These are phyloP conservation scores for Calocera cornea DNA, from an alignment of 768 basidiomycete genomes.

Conservation along the genomic window DNA sequence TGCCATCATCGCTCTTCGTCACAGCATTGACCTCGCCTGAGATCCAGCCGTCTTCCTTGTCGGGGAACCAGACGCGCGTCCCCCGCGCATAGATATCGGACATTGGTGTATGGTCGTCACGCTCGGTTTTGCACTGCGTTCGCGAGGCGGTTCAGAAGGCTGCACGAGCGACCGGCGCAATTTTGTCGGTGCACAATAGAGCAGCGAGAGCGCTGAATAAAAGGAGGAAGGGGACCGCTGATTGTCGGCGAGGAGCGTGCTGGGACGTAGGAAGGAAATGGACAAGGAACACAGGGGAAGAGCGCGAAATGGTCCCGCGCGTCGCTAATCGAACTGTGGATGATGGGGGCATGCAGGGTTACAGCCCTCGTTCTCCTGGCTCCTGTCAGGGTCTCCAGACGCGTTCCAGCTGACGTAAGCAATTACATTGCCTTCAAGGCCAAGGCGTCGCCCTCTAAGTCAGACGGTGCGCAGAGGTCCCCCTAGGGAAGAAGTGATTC, in stretches of 20 bases:
- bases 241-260: background rate
- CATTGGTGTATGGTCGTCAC: conserved; percentile 9
- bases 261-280: background rate
- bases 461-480: background rate
- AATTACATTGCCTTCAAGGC: background rate
- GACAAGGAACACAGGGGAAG: conserved; percentile 4
- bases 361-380: background rate
- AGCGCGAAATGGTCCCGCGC: background rate
- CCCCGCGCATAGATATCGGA: conserved; percentile 15
- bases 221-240: background rate
- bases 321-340: conserved; percentile 4
- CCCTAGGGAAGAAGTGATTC: background rate
- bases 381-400: conserved; percentile 1
- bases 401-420: conserved; percentile 1
- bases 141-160: background rate
- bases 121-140: background rate
- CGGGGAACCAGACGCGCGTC: conserved; percentile 48
- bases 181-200: background rate
- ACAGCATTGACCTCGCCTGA: conserved; percentile 68
- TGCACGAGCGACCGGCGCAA: conserved; percentile 1
- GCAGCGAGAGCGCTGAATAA: background rate
- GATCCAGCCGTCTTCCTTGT: conserved; percentile 90
- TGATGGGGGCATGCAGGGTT: background rate
- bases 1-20: conserved; percentile 49
- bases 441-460: background rate